Base-by-base conservation (phyloP, 1,139 yeast species). In the Groenewaldozyma auringiensis region DNA sequence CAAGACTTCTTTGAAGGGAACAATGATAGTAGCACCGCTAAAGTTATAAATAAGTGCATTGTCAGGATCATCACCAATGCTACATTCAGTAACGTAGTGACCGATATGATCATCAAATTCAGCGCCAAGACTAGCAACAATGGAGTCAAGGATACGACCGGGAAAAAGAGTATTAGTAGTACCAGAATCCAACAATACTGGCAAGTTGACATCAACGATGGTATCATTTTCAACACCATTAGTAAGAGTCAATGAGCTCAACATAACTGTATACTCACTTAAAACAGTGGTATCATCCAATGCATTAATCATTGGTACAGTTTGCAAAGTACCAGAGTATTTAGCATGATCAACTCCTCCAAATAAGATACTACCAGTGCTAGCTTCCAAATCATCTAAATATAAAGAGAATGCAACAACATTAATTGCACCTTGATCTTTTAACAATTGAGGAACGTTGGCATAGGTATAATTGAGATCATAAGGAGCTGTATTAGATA, bases 311-410 rank as follows among this genome's bases (percentile, higher is more conserved):
- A 53, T 47, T 22, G 65, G 66, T 21, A 66, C 60, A 13, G 50
- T 51, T 36, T 42, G 38, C 13, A 53, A 50, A 37, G 64, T 62
- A 0, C 83, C 84, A 1, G 60, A 48, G 56, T 69, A 76, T 59
- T 77, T 78, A 25, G 74, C 74, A 46, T 70, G 70, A 59, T 79
- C 84, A 43, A 77, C 67, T 37, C 78, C 83, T 3, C 84, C 84
- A 59, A 79, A 79, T 42, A 79, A 65, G 40, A 79, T 60, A 13
- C 68, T 55, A 2, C 83, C 83, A 1, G 61, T 49, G 34, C 58
- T 54, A 6, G 75, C 59, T 20, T 64, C 65, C 9, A 60, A 52
- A 21, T 68, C 63, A 47, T 71, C 68, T 51, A 79, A 70, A 63
- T 73, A 78, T 43, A 81, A 62, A 3, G 85, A 79, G 59, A 76